Conservation (phyloP, 23 red algal genomes). For the Gracilaria gracilis region DNA sequence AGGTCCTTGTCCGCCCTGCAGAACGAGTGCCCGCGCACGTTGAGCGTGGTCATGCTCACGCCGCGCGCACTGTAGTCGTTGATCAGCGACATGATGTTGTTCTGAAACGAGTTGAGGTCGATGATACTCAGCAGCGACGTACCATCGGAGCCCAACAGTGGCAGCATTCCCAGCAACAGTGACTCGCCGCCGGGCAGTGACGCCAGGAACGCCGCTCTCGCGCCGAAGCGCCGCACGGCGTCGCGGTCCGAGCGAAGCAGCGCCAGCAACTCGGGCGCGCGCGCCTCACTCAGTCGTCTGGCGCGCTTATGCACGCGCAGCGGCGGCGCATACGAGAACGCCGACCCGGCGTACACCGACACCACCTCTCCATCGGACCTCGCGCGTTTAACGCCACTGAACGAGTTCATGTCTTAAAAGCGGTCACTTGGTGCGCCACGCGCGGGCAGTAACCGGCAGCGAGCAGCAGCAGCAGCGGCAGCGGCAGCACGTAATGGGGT, state of each 20-base stretch:
- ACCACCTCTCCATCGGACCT: slow-evolving; percentile 14
- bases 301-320: slow-evolving; percentile 39
- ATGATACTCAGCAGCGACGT: slow-evolving; percentile 41
- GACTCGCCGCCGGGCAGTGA: slow-evolving; percentile 7
- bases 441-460: not conserved
- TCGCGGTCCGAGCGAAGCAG: slow-evolving; percentile 38
- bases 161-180: slow-evolving; percentile 19
- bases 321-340: not conserved
- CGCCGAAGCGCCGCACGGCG: not conserved
- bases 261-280: slow-evolving; percentile 24
- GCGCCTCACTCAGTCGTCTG: slow-evolving; percentile 24
- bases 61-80: slow-evolving; percentile 31
- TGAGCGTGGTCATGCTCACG: slow-evolving; percentile 58
- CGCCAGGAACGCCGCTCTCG: slow-evolving; percentile 22
- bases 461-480: not conserved
- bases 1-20: slow-evolving; percentile 7
- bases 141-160: slow-evolving; percentile 9
- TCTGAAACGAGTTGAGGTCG: slow-evolving; percentile 45
- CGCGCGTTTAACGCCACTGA: slow-evolving; percentile 20
- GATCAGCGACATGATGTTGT: slow-evolving; percentile 30
- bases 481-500: not conserved
- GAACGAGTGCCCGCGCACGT: slow-evolving; percentile 46
- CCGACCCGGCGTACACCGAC: not conserved
- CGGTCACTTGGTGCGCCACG: too few relatives aligned
- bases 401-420: slow-evolving; percentile 31